A percentile compares a stretch with the other conserved stretches of the same genome.
These are phyloP conservation scores for Boletus subcaerulescens DNA, from an alignment of 768 basidiomycete genomes.

Conservation along the genomic window DNA sequence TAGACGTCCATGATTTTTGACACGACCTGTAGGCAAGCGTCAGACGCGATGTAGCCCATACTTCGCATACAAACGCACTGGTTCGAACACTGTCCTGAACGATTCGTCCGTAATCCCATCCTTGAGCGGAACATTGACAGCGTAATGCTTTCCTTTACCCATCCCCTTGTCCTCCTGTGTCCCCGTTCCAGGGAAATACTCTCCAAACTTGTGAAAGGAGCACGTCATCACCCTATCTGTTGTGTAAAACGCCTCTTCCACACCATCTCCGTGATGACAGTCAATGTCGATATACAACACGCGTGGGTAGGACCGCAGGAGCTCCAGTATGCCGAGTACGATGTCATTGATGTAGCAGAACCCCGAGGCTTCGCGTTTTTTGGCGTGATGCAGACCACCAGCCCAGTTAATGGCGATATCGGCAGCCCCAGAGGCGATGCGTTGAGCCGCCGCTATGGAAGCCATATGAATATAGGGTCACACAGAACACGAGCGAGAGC, in stretches of 20 bases:
- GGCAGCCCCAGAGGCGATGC: conserved; percentile 73
- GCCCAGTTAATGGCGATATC: conserved; percentile 96
- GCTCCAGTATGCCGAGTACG: conserved; percentile 89
- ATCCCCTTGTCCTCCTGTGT: conserved; percentile 84
- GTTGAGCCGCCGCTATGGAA: conserved; percentile 68
- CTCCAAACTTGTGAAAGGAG: conserved; percentile 96
- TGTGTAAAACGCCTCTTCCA: conserved; percentile 98
- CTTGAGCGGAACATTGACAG: conserved; percentile 89
- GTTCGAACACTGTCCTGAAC: conserved; percentile 87
- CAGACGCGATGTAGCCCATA: not conserved
- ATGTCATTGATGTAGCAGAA: conserved; percentile 99
- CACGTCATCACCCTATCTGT: conserved; percentile 97
- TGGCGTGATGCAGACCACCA: conserved; percentile 98
- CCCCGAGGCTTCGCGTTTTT: conserved; percentile 95
- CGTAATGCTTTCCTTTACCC: conserved; percentile 81
- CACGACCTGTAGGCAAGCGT: conserved; percentile 55
- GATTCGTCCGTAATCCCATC: conserved; percentile 93
- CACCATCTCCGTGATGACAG: conserved; percentile 97
- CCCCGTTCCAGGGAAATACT: conserved; percentile 72
- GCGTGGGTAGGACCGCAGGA: conserved; percentile 79
- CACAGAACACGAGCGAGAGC: not conserved
- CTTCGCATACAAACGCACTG: conserved; percentile 48
- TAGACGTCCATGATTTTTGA: conserved; percentile 83
- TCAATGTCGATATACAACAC: conserved; percentile 98
- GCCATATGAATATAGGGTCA: not conserved